Base-by-base conservation (phyloP, 2,329 filamentous ascomycete genomes). In the Eurotiales sp. region DNA sequence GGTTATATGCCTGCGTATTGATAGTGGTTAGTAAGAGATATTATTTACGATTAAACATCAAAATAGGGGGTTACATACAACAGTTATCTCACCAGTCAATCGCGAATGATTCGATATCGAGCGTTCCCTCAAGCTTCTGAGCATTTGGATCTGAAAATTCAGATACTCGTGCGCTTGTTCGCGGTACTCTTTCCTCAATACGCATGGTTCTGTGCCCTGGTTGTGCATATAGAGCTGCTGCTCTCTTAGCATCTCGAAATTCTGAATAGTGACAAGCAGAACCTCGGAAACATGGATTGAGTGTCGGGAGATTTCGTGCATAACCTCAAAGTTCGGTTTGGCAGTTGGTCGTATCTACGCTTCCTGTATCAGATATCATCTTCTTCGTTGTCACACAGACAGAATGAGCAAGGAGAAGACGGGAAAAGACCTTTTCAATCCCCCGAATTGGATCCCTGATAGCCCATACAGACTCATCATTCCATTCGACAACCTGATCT, bases 281-380 rank as follows among this genome's bases (percentile, higher is more conserved):
- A 53, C 51, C 39, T 53, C 51, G 2, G 51, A 53, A 17, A 53
- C 41, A 25, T 53, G 51, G 34, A 53, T 53, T 11, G 51, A 49
- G 25, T 53, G 51, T 11, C 51, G 51, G 10, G 51, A 53, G 8
- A 53, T 49, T 30, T 53, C 51, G 34, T 48, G 46, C 51, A 53
- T 53, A 7, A 30, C 30, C 32, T 53, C 51, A 42, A 53, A 53
- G 27, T 53, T 34, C 4, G 51, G 45, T 7, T 40, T 29, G 21
- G 45, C 34, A 12, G 40, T 43, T 34, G 46, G 46, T 19, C 51
- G 51, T 43, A 39, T 44, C 45, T 53, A 25, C 32, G 11, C 4
- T 30, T 11, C 7, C n/a, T 14, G 19, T 19, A 21, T 29, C 32
- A 27, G 15, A 5, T 40, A 40, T 22, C 27, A 12, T 3, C 19